A percentile compares a stretch with the other conserved stretches of the same genome.
These are phyloP conservation scores for Phialophora chinensis DNA, from an alignment of 2,329 filamentous ascomycete genomes.

Conservation along the genomic window DNA sequence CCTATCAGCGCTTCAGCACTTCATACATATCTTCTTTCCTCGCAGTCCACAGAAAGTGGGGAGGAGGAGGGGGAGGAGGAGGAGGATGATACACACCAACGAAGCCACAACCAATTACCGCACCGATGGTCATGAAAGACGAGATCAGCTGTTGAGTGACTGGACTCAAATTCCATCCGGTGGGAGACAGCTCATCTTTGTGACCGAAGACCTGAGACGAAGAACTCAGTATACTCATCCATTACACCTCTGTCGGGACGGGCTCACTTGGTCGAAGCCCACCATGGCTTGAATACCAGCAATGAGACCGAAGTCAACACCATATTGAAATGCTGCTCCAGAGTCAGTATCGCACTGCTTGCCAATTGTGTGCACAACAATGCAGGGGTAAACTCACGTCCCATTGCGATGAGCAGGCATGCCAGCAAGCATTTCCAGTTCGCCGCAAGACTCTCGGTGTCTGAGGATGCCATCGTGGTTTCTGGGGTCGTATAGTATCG, in stretches of 20 bases:
- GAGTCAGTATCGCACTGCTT: neutral
- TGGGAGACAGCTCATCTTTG: constrained; percentile 44
- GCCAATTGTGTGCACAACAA: neutral
- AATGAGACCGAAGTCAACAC: constrained; percentile 12
- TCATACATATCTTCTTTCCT: neutral
- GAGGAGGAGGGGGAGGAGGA: constrained; percentile 54
- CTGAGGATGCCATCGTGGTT: constrained; percentile 10
- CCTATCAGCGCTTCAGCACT: constrained; percentile 45
- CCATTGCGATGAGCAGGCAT: constrained; percentile 13
- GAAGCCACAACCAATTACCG: constrained; percentile 31
- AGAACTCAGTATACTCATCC: constrained; percentile 9
- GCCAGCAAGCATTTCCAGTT: constrained; percentile 17
- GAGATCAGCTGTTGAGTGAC: constrained; percentile 58
- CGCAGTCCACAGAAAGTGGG: neutral
- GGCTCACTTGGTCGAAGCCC: constrained; percentile 46
- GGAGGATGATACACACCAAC: constrained; percentile 41
- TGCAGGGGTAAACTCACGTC: constrained; percentile 8
- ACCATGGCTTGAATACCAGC: constrained; percentile 51
- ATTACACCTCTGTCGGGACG: neutral
- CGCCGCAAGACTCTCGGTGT: constrained; percentile 5
- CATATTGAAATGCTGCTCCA: constrained; percentile 7
- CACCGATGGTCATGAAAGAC: constrained; percentile 57
- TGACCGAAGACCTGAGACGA: constrained; percentile 56
- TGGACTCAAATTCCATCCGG: constrained; percentile 37
- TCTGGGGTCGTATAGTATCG: neutral